Percentiles rank a stretch among this genome's conserved stretches.
These are phyloP conservation scores for Fomitopsis pinicola DNA, from an alignment of 1,284 basidiomycete species.

Conservation along the genomic window DNA sequence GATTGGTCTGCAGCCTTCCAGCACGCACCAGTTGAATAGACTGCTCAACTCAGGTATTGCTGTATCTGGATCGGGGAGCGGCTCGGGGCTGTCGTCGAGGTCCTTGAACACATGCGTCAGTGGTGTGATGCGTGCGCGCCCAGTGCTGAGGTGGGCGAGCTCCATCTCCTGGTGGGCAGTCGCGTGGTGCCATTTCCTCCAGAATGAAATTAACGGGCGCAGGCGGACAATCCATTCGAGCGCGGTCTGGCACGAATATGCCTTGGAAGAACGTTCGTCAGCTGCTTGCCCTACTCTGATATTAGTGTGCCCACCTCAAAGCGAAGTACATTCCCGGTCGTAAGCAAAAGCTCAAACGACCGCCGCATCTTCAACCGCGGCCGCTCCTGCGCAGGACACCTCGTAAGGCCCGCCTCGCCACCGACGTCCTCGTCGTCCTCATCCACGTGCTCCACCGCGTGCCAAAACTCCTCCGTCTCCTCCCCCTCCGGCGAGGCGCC, in stretches of 20 bases:
- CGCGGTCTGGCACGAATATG: constrained; percentile 58
- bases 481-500: constrained; percentile 24
- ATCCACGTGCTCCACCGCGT: constrained; percentile 32
- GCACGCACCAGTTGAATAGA: constrained; percentile 78
- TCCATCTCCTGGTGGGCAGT: constrained; percentile 81
- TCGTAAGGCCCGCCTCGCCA: constrained; percentile 53
- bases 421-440: constrained; percentile 61
- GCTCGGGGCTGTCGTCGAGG: constrained; percentile 41
- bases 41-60: constrained; percentile 53
- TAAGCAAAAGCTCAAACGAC: constrained; percentile 74
- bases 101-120: constrained; percentile 35
- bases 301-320: constrained; percentile 56
- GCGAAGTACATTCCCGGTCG: constrained; percentile 62
- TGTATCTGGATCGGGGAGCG: constrained; percentile 45
- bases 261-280: constrained; percentile 32
- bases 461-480: constrained; percentile 37
- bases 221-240: constrained; percentile 79
- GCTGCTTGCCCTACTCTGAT: neutral
- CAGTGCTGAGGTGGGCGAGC: constrained; percentile 48
- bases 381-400: constrained; percentile 37
- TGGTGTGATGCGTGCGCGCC: constrained; percentile 55
- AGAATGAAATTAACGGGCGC: constrained; percentile 65
- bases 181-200: constrained; percentile 65
- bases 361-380: constrained; percentile 53
- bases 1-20: constrained; percentile 73